phyloP scores from a whole-genome alignment of 2,329 filamentous ascomycete species.

The Trichophyton simii region DNA sequence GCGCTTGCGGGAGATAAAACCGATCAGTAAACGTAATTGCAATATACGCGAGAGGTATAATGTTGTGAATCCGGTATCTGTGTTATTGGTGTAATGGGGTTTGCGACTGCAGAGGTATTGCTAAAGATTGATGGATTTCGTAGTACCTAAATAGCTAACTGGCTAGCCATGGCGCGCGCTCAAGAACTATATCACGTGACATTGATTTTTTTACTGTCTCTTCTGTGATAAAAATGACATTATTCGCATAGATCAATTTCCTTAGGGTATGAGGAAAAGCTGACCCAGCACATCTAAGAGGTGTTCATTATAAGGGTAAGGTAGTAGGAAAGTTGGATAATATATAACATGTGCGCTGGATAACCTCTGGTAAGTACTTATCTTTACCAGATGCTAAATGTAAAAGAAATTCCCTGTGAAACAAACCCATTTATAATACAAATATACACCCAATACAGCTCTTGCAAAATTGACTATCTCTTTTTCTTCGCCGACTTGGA shows the following conservation, averaged over 20 bases:
- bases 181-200: not conserved
- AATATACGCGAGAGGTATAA: not conserved
- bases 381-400: not conserved
- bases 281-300: not conserved
- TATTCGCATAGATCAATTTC: too few species aligned
- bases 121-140: not conserved
- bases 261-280: not conserved
- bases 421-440: conserved; percentile 5
- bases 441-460: not conserved
- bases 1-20: not conserved
- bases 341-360: not conserved
- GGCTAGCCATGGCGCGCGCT: not conserved
- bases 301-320: not conserved
- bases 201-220: not conserved
- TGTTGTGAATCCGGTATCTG: too few species aligned
- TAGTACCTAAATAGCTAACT: not conserved
- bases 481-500: conserved; percentile 12
- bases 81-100: too few species aligned
- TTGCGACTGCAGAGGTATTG: not conserved
- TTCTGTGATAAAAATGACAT: too few species aligned
- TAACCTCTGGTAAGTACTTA: too few species aligned
- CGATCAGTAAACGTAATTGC: not conserved
- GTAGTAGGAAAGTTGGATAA: not conserved
- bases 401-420: not conserved
- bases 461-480: conserved; percentile 1